Evolutionary conservation across 202 grass and related monocot species (phyloP).

Genomic region (Zizania palustris): DNA sequence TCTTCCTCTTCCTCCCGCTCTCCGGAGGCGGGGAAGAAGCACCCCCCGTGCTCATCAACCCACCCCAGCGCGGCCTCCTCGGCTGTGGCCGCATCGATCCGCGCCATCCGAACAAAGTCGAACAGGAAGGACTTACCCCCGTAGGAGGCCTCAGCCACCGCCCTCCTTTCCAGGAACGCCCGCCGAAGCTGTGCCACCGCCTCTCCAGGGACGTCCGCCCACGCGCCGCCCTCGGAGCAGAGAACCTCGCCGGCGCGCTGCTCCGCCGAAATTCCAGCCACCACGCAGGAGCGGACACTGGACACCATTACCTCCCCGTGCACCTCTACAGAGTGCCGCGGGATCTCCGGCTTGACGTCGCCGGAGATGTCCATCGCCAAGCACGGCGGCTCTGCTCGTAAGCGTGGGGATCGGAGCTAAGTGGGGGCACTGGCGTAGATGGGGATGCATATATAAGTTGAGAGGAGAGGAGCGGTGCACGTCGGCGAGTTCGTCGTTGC

Average conservation of each 20-base stretch:
- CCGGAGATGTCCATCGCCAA: conserved; percentile 36
- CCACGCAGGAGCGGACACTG: conserved; percentile 20
- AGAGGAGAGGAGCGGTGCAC: not conserved
- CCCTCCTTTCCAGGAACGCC: conserved; percentile 53
- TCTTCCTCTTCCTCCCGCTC: conserved; percentile 14
- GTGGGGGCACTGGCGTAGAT: not conserved
- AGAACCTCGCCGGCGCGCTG: conserved; percentile 60
- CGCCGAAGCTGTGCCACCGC: conserved; percentile 34
- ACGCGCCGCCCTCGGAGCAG: conserved; percentile 54
- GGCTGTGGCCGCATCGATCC: conserved; percentile 53
- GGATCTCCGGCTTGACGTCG: conserved; percentile 14
- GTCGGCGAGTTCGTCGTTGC: conserved; percentile 34
- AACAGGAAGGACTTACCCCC: conserved; percentile 47
- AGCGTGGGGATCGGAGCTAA: not conserved
- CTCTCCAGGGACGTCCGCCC: conserved; percentile 53
- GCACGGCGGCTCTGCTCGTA: not conserved
- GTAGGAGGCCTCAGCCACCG: conserved; percentile 34
- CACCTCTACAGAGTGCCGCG: not conserved
- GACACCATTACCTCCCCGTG: accelerated
- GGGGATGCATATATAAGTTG: conserved; percentile 47
- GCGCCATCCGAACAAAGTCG: conserved; percentile 71
- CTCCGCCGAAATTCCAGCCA: conserved; percentile 57
- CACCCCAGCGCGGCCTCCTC: conserved; percentile 57
- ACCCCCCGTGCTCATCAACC: conserved; percentile 70
- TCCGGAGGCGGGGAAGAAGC: conserved; percentile 71